Conservation (phyloP, 1,284 basidiomycete species). For the Marasmius fiardii region DNA sequence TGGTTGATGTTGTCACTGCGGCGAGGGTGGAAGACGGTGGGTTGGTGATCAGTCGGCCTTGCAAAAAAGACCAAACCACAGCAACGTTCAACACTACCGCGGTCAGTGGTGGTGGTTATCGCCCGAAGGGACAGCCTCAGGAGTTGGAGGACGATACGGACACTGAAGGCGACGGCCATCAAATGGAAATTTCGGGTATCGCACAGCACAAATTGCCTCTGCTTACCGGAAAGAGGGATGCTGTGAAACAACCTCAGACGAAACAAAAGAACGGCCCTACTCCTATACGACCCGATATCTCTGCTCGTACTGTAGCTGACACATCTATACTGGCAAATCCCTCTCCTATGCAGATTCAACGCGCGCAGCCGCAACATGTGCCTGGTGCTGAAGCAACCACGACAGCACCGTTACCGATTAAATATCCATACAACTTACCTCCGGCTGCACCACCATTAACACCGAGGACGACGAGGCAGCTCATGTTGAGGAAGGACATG, state of each 20-base stretch:
- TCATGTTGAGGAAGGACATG: slow-evolving; percentile 84
- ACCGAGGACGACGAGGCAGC: slow-evolving; percentile 79
- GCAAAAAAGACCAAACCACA: too few relatives aligned
- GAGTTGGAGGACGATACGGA: slow-evolving; percentile 67
- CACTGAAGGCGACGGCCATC: slow-evolving; percentile 46
- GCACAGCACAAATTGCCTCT: slow-evolving; percentile 60
- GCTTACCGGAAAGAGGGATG: slow-evolving; percentile 39
- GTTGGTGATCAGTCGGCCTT: too few relatives aligned
- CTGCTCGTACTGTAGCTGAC: slow-evolving; percentile 12
- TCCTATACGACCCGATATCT: slow-evolving; percentile 11
- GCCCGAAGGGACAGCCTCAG: slow-evolving; percentile 61
- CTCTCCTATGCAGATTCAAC: slow-evolving; percentile 1
- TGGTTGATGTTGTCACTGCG: slow-evolving; percentile 48
- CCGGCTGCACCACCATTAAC: slow-evolving; percentile 69
- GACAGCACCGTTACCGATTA: slow-evolving; percentile 43
- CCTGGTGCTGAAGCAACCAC: slow-evolving; percentile 8
- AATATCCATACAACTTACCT: slow-evolving; percentile 74
- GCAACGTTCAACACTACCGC: too few relatives aligned
- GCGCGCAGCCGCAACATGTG: slow-evolving; percentile 15
- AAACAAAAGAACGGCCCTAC: slow-evolving; percentile 2
- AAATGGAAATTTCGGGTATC: slow-evolving; percentile 55
- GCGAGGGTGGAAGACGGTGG: slow-evolving; percentile 16
- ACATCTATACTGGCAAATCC: not conserved
- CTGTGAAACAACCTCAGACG: slow-evolving; percentile 14
- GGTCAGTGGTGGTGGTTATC: slow-evolving; percentile 42